phyloP scores from a whole-genome alignment of 2,329 filamentous ascomycete genomes.

The Cytospora leucostoma region DNA sequence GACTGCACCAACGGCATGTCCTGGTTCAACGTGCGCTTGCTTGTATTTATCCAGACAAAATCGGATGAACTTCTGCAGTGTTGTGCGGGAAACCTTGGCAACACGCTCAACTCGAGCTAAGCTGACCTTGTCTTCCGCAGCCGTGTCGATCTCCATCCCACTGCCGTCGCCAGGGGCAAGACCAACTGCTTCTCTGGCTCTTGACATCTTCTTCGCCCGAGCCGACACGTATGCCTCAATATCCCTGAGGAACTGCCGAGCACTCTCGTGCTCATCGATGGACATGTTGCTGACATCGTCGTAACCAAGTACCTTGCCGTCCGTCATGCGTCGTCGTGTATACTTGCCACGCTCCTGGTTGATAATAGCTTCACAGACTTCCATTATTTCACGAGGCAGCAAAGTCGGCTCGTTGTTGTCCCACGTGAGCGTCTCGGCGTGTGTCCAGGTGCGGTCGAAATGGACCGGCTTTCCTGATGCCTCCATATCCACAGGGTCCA shows the following conservation, averaged over 20 bases:
- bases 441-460: conserved; percentile 87
- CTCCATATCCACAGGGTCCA: conserved; percentile 98
- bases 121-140: conserved; percentile 32
- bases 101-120: conserved; percentile 65
- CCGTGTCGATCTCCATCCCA: conserved; percentile 34
- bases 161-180: conserved; percentile 43
- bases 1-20: conserved; percentile 92
- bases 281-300: conserved; percentile 67
- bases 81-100: conserved; percentile 77
- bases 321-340: conserved; percentile 60
- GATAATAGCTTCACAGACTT: conserved; percentile 68
- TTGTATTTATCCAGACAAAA: conserved; percentile 89
- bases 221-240: conserved; percentile 71
- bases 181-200: conserved; percentile 53
- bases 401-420: conserved; percentile 74
- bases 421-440: conserved; percentile 75
- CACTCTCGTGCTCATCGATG: conserved; percentile 80
- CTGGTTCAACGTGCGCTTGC: conserved; percentile 87
- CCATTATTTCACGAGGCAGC: conserved; percentile 71
- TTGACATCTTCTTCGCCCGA: conserved; percentile 62
- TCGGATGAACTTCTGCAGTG: conserved; percentile 73
- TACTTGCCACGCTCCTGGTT: conserved; percentile 67
- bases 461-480: conserved; percentile 89
- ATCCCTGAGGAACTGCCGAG: conserved; percentile 76
- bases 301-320: conserved; percentile 65